Conservation (phyloP, 805 yeast genomes). For the Schizosaccharomyces pombe region ASM294v3 CU329670.1:392001-392500, state of each 20-base stretch:
- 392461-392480: neutral
- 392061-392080: neutral
- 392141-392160: neutral
- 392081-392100: neutral
- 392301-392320: neutral
- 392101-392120: neutral
- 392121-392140: neutral
- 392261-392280: neutral
- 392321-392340: neutral
- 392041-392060: no score
- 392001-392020: no score
- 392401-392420: neutral
- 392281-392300: neutral
- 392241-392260: neutral
- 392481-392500: neutral
- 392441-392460: neutral
- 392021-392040: no score
- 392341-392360: neutral
- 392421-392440: neutral
- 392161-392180: neutral
- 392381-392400: neutral
- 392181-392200: neutral
- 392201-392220: neutral
- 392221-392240: neutral
- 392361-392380: neutral